Conservation (phyloP, 2,329 filamentous ascomycete species). For the Fusarium sp. region DNA sequence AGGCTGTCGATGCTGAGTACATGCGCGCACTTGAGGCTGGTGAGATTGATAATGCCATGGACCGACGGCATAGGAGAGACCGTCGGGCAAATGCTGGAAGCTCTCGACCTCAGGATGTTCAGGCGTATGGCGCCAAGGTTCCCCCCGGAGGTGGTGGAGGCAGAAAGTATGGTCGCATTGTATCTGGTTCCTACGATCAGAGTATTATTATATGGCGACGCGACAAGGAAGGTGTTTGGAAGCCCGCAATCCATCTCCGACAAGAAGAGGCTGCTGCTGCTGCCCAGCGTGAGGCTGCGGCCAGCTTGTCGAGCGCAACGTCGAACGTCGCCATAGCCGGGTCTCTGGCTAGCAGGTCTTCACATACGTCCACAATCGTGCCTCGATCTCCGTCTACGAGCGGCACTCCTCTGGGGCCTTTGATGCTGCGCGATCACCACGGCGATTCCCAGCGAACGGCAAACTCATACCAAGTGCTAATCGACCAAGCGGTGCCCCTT, state of each 20-base stretch:
- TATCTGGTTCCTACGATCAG: constrained; percentile 96
- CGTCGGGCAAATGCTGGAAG: constrained; percentile 75
- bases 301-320: constrained; percentile 14
- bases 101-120: constrained; percentile 77
- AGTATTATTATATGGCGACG: constrained; percentile 95
- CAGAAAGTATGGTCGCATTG: constrained; percentile 89
- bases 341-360: constrained; percentile 8
- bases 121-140: constrained; percentile 83
- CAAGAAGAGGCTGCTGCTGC: constrained; percentile 75
- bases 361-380: constrained; percentile 2
- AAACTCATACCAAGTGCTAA: constrained; percentile 59
- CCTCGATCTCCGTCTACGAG: constrained; percentile 13
- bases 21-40: constrained; percentile 67
- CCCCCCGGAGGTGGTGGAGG: constrained; percentile 93
- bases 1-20: constrained; percentile 76
- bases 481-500: constrained; percentile 62
- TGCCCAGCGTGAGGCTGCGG: constrained; percentile 50
- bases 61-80: constrained; percentile 47
- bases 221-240: constrained; percentile 86
- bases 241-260: constrained; percentile 75
- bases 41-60: constrained; percentile 51
- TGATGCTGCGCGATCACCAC: constrained; percentile 40
- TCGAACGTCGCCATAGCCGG: constrained; percentile 23
- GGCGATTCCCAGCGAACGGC: constrained; percentile 45
- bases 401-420: constrained; percentile 15